A percentile compares a stretch with the other conserved stretches of the same genome.
Evolutionary conservation across 2,329 filamentous ascomycete species (phyloP).

Genomic region (Aspergillus sp.): DNA sequence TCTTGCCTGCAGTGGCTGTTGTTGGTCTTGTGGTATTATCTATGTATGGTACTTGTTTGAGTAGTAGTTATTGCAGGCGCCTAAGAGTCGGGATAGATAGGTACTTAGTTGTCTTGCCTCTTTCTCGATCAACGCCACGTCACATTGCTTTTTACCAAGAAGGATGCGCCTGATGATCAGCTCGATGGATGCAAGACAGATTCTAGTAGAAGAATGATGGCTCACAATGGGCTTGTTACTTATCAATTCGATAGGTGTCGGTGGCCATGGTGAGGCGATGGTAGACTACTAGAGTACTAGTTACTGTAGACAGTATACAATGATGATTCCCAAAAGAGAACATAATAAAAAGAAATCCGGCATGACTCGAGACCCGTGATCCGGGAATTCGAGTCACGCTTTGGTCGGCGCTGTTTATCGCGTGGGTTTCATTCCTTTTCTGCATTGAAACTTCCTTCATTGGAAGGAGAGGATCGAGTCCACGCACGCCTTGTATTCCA

Average conservation of each 20-base stretch:
- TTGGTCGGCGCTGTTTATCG: slow-evolving; percentile 1
- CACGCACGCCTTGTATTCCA: neutral
- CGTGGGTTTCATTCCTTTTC: neutral
- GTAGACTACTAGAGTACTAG: too few species aligned
- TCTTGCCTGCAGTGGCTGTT: neutral
- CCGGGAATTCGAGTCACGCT: neutral
- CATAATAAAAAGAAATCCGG: too few species aligned
- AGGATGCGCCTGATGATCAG: slow-evolving; percentile 3
- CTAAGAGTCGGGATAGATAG: too few species aligned
- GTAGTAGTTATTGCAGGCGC: neutral
- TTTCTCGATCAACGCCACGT: slow-evolving; percentile 2
- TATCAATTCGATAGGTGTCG: slow-evolving; percentile 1
- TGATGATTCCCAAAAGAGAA: too few species aligned
- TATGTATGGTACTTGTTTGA: neutral
- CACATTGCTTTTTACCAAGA: slow-evolving; percentile 4
- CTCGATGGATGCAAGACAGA: neutral
- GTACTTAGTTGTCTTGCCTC: neutral
- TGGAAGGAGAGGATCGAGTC: too few species aligned
- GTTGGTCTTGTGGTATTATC: neutral
- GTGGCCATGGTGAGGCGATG: neutral
- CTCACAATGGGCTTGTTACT: slow-evolving; percentile 2
- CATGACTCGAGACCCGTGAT: neutral
- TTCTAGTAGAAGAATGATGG: neutral
- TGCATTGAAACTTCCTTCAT: too few species aligned
- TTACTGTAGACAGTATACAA: too few species aligned